Conservation (phyloP, 2,329 filamentous ascomycete species). For the Aureobasidium sp. region DNA sequence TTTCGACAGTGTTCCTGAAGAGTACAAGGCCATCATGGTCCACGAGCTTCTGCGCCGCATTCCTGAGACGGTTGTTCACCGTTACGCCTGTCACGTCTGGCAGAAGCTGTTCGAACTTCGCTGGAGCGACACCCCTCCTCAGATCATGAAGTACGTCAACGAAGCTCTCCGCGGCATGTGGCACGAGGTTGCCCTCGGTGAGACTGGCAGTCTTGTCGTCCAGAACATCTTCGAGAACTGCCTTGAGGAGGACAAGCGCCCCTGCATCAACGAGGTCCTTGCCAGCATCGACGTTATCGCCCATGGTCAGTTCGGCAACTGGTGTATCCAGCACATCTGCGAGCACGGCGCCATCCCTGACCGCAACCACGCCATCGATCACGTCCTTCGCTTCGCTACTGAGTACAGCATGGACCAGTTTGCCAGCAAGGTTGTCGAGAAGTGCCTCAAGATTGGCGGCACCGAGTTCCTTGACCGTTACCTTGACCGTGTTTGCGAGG, state of each 20-base stretch:
- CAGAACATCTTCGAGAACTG: constrained; percentile 99
- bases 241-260: constrained; percentile 97
- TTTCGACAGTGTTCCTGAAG: constrained; percentile 93
- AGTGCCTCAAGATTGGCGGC: constrained; percentile 95
- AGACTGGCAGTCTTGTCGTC: constrained; percentile 95
- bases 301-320: constrained; percentile 97
- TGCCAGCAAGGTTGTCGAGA: constrained; percentile 97
- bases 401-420: constrained; percentile 99
- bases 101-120: constrained; percentile 98
- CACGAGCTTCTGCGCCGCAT: constrained; percentile 91
- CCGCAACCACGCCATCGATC: constrained; percentile 86
- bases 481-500: constrained; percentile 87
- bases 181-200: constrained; percentile 94
- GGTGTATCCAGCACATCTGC: constrained; percentile 99
- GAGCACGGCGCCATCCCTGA: constrained; percentile 89
- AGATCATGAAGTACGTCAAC: constrained; percentile 98
- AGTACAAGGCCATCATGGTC: constrained; percentile 99
- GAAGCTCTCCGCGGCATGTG: constrained; percentile 93
- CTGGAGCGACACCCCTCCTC: constrained; percentile 88
- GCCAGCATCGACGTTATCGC: constrained; percentile 92
- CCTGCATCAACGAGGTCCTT: constrained; percentile 94
- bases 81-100: constrained; percentile 98
- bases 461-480: constrained; percentile 86
- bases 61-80: constrained; percentile 94
- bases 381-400: constrained; percentile 85